Base-by-base conservation (phyloP, 306 rosid genomes). In the Elaeagnus macrophylla region DNA sequence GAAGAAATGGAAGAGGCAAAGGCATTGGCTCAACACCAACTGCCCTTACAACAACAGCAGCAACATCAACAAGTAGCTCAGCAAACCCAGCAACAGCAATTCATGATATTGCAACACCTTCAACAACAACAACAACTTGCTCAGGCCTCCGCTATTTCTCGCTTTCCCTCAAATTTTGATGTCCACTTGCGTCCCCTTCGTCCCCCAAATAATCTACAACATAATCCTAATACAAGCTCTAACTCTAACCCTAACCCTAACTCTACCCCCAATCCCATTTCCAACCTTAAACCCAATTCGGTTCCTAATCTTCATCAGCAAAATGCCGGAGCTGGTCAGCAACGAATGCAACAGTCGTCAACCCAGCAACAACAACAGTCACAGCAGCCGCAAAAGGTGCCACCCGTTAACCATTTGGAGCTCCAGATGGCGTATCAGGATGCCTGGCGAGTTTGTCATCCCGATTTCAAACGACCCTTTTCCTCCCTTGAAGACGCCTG, bases 391-490 rank as follows among this genome's bases (percentile, higher is more conserved):
- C 94, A 82, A 68, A 74, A 83, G 72, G 63, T 80, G 70, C 88
- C 89, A 62, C 80, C 93, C 6, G 88, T 85, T 20, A 89, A 78
- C 66, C 97, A 80, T 58, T 71, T 56, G 57, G 97, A 89, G 82
- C 86, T 85, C 41, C 95, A 89, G 74, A 89, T 85, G 95, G 97
- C 97, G 2, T 89, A 85, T 77, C 97, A 89, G 71, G 97, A 89
- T 18, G 97, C 97, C 49, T 89, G 95, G 95, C 84, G 93, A 39
- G 83, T 89, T 52, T 89, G 95, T 56, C 95, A 80, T 48, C 97
- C 97, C 7, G 97, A 89, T 48, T 82, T 89, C 68, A 89, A 82
- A 70, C 82, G 93, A n/a, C 95, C 97, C 48, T 89, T 89, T 55
- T 53, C 83, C 64, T 89, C 95, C 55, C 97, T 89, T 15, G 86